Evolutionary conservation across 225 moss, liverwort and hornwort species (phyloP), one percentile per base, ranked within the genome.

Genomic region (Sphagnum contortum): DNA sequence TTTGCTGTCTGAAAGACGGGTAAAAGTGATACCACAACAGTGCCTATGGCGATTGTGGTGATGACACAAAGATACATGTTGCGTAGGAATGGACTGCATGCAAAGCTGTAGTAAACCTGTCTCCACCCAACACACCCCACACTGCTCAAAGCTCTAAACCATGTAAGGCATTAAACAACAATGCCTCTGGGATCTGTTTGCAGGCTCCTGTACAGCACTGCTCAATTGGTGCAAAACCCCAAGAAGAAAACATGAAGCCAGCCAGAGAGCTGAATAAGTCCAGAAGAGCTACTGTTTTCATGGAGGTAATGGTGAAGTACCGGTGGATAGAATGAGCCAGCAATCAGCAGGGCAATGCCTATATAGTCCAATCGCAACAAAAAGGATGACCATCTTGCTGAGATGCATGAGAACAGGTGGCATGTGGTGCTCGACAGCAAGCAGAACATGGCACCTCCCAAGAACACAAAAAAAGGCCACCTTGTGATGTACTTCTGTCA

Each of bases 401-500:
- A 88, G 52, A 88, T 86, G 71, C 95, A 95, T 55, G 83, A 76
- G 10, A 95, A 69, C 4, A 88, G 75, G 57, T 95, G 95, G 57
- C 91, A 95, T 3, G 73, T 76, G 60, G 86, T 83, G 79, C 95
- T 95, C 47, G 91, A 88, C 69, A 95, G 59, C 83, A 95, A 75
- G 47, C 94, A 94, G 64, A 77, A 83, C 94, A 88, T 94, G 12
- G 94, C 94, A 7, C 94, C 94, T 59, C 74, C 88, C 62, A 94
- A 67, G 71, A 91, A 94, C 6, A 89, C 77, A 62, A 91, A 88
- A 79, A 95, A 91, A 12, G 94, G 91, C 84, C 94, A 91, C 3
- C 91, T 76, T 3, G 94, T 87, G 5, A 72, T 86, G 8, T 74
- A 84, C 48, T 65, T 80, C 76, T 79, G 76, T 67, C 75, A 66